phyloP scores from a whole-genome alignment of 2,329 filamentous ascomycete genomes.

The Thelonectria discophora region DNA sequence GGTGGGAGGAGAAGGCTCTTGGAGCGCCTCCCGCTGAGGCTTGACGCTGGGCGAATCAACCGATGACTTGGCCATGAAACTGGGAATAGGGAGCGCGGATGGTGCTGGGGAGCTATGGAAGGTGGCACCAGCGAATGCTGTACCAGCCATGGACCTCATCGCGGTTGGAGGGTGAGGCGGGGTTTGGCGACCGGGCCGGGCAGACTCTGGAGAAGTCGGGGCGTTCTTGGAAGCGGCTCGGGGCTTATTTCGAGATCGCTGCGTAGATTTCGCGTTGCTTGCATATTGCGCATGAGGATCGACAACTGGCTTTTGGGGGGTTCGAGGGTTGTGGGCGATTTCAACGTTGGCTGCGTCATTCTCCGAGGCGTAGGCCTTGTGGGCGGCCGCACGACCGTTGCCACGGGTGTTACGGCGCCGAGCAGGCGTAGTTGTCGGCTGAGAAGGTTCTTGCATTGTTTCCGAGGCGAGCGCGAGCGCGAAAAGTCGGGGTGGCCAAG shows the following conservation, averaged over 20 bases:
- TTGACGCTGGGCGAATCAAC: conserved; percentile 65
- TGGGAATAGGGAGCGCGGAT: conserved; percentile 88
- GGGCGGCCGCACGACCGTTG: conserved; percentile 52
- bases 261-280: conserved; percentile 43
- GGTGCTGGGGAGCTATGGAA: conserved; percentile 96
- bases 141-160: conserved; percentile 56
- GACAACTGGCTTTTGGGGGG: conserved; percentile 56
- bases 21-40: conserved; percentile 48
- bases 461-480: conserved; percentile 19
- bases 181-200: conserved; percentile 54
- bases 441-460: conserved; percentile 48
- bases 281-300: conserved; percentile 47
- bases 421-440: conserved; percentile 47
- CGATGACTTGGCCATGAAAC: conserved; percentile 80
- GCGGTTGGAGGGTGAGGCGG: conserved; percentile 52
- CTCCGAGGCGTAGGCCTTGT: conserved; percentile 68
- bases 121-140: conserved; percentile 88
- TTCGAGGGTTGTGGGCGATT: conserved; percentile 51
- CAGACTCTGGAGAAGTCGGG: conserved; percentile 53
- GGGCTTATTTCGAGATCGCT: conserved; percentile 45
- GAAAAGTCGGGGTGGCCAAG: conserved; percentile 8
- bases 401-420: conserved; percentile 53
- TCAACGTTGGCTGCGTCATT: conserved; percentile 55
- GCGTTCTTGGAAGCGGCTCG: conserved; percentile 43
- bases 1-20: conserved; percentile 61